phyloP scores from a whole-genome alignment of 2,329 filamentous ascomycete species.

The Xylariaceae sp. region DNA sequence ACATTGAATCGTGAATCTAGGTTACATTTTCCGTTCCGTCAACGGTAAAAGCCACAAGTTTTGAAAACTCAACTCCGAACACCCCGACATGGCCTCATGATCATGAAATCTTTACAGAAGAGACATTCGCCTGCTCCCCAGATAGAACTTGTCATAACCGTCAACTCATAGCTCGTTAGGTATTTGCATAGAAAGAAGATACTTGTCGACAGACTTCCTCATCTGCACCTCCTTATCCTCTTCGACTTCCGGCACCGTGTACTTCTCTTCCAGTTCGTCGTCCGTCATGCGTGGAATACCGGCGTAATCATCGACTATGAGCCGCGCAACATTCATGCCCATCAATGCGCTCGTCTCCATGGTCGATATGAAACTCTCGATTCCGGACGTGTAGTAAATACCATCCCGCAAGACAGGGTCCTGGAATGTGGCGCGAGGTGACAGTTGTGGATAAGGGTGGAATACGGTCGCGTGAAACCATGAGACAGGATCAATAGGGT shows the following conservation, averaged over 20 bases:
- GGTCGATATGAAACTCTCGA: slow-evolving; percentile 91
- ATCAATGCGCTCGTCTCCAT: slow-evolving; percentile 96
- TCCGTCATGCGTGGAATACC: slow-evolving; percentile 12
- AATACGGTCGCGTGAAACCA: slow-evolving; percentile 78
- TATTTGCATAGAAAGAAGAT: too few relatives aligned
- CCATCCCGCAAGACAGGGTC: slow-evolving; percentile 63
- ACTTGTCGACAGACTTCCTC: not conserved
- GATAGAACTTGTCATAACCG: too few relatives aligned
- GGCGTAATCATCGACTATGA: slow-evolving; percentile 58
- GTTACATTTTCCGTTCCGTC: too few relatives aligned
- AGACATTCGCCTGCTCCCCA: not conserved
- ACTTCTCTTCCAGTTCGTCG: not conserved
- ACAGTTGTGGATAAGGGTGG: slow-evolving; percentile 77
- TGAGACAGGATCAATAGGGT: slow-evolving; percentile 48
- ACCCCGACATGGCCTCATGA: too few relatives aligned
- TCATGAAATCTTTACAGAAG: too few relatives aligned
- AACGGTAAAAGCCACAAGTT: too few relatives aligned
- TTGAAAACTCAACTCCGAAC: too few relatives aligned
- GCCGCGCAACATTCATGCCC: slow-evolving; percentile 75
- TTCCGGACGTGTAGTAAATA: slow-evolving; percentile 67
- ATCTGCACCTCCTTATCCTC: slow-evolving; percentile 9
- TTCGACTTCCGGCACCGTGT: slow-evolving; percentile 7
- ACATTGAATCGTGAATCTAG: too few relatives aligned
- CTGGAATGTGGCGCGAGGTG: slow-evolving; percentile 84
- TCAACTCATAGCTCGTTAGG: too few relatives aligned